Evolutionary conservation across 768 basidiomycete species (phyloP).

Genomic region (Tephrocybe sp.): DNA sequence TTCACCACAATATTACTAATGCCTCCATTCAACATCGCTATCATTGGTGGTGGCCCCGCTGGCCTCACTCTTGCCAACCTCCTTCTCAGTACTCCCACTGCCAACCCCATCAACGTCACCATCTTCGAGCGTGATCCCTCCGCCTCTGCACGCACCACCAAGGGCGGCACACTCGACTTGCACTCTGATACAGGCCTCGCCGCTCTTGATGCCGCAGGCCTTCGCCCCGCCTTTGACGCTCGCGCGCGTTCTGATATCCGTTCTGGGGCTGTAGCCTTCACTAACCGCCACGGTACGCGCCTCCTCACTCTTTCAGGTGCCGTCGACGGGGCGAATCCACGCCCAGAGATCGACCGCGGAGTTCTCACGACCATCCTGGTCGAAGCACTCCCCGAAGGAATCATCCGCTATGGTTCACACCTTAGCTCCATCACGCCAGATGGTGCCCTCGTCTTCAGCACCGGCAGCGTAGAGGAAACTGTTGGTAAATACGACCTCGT

Average conservation of each 20-base stretch:
- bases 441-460: conserved; percentile 10
- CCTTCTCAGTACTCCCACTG: conserved; percentile 6
- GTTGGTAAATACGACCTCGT: conserved; percentile 21
- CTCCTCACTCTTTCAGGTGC: conserved; percentile 7
- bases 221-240: conserved; percentile 21
- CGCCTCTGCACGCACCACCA: conserved; percentile 15
- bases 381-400: conserved; percentile 20
- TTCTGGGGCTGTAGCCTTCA: conserved; percentile 15
- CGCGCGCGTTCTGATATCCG: conserved; percentile 17
- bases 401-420: conserved; percentile 22
- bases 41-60: conserved; percentile 22
- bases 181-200: conserved; percentile 24
- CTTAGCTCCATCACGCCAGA: conserved; percentile 11
- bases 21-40: conserved; percentile 16
- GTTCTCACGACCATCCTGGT: conserved; percentile 25
- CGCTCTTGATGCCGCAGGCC: conserved; percentile 24
- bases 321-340: conserved; percentile 4
- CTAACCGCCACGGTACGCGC: conserved; percentile 15
- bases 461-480: conserved; percentile 12
- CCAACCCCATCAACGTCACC: conserved; percentile 12
- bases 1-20: too few relatives aligned
- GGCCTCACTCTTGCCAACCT: conserved; percentile 27
- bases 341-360: conserved; percentile 27
- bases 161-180: conserved; percentile 28
- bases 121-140: conserved; percentile 25